Evolutionary conservation across 108 stramenopile genomes (phyloP).

Genomic region (Skeletonema tropicum): DNA sequence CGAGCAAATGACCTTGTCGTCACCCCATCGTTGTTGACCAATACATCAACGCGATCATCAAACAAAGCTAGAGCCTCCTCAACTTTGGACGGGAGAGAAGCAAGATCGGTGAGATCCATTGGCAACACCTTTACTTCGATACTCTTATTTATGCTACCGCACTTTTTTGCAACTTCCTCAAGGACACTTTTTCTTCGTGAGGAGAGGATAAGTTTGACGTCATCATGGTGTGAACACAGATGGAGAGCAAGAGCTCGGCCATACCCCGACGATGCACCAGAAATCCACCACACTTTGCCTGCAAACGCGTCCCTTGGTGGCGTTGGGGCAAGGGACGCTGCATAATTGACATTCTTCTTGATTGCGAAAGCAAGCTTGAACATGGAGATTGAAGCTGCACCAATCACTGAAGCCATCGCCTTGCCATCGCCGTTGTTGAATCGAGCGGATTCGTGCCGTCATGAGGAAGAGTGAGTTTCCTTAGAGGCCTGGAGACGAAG

Average conservation of each 20-base stretch:
- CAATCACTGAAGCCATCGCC: background rate
- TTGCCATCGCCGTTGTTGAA: background rate
- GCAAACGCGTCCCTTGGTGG: constrained; percentile 10
- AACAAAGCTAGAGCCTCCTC: constrained; percentile 7
- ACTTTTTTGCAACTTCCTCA: constrained; percentile 2
- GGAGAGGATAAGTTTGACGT: constrained; percentile 10
- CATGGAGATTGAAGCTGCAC: background rate
- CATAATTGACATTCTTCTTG: background rate
- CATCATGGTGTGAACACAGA: constrained; percentile 7
- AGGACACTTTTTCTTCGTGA: constrained; percentile 6
- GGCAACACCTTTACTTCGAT: constrained; percentile 5
- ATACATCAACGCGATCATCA: constrained; percentile 6
- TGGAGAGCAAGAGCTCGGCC: constrained; percentile 14
- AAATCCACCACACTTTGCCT: constrained; percentile 13
- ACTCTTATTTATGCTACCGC: background rate
- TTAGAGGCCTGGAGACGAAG: background rate
- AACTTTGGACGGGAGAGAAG: constrained; percentile 4
- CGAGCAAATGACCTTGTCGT: constrained; percentile 12
- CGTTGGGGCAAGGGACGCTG: background rate
- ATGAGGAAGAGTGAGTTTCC: background rate
- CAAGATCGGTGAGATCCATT: constrained; percentile 8
- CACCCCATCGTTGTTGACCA: constrained; percentile 17
- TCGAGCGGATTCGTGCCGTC: background rate
- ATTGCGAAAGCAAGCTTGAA: background rate
- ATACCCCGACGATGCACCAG: constrained; percentile 14